These are phyloP conservation scores for Lachancea kluyveri DNA, from an alignment of 805 yeast genomes.

Conservation along the genomic window DNA sequence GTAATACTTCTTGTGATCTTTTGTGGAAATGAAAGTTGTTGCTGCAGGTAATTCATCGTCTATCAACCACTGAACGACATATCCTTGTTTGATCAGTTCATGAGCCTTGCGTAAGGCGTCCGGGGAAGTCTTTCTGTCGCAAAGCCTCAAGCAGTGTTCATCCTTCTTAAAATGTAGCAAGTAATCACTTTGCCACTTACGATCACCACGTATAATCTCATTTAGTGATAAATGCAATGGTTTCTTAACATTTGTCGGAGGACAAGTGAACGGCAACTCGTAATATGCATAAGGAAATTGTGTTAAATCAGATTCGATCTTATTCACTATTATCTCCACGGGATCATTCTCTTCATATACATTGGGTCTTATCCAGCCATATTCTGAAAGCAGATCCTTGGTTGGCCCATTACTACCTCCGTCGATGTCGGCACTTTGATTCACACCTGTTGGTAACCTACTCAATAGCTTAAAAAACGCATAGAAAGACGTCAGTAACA, in stretches of 20 bases:
- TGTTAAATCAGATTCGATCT: conserved; percentile 65
- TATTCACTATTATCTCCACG: conserved; percentile 68
- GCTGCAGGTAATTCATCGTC: conserved; percentile 81
- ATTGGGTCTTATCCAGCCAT: conserved; percentile 28
- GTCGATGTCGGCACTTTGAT: too few relatives aligned
- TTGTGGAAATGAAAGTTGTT: conserved; percentile 64
- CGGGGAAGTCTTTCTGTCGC: conserved; percentile 57
- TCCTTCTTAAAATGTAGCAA: conserved; percentile 59
- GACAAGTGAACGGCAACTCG: conserved; percentile 76
- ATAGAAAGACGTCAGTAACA: too few relatives aligned
- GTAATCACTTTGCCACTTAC: conserved; percentile 72
- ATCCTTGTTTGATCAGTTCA: conserved; percentile 57
- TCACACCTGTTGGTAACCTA: too few relatives aligned
- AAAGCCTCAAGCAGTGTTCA: conserved; percentile 55
- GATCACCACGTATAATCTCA: conserved; percentile 74
- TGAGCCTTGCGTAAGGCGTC: conserved; percentile 50
- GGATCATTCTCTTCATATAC: conserved; percentile 45
- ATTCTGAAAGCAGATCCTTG: conserved; percentile 1
- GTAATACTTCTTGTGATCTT: conserved; percentile 59
- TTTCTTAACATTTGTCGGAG: conserved; percentile 47
- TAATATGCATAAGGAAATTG: conserved; percentile 73
- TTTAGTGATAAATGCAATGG: conserved; percentile 66
- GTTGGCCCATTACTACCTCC: too few relatives aligned
- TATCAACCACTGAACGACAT: conserved; percentile 76
- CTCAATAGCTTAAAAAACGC: too few relatives aligned